Evolutionary conservation across 2,329 filamentous ascomycete species (phyloP).

Genomic region (Penicillium sp.): DNA sequence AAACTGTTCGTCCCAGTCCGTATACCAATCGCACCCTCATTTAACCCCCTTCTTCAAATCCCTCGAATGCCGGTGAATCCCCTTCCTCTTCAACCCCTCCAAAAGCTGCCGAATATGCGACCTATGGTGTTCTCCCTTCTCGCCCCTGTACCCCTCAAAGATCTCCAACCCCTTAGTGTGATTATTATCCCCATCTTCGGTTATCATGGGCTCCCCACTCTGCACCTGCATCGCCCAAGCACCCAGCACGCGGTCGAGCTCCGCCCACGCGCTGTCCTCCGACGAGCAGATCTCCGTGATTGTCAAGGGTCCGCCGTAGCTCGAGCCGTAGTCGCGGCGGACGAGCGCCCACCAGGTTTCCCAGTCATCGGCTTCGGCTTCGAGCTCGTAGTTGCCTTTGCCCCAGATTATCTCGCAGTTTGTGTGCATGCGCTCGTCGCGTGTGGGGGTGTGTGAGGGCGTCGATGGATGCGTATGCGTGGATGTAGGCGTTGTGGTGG

Average conservation of each 20-base stretch:
- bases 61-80: not conserved
- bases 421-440: not conserved
- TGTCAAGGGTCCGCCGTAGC: not conserved
- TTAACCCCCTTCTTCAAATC: not conserved
- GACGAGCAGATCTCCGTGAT: not conserved
- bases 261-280: not conserved
- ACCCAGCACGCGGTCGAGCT: not conserved
- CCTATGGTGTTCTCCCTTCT: not conserved
- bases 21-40: not conserved
- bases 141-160: no score
- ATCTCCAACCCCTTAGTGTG: not conserved
- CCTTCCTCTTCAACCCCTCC: not conserved
- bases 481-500: not conserved
- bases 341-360: not conserved
- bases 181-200: not conserved
- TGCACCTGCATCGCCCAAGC: not conserved
- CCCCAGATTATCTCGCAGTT: not conserved
- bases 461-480: not conserved
- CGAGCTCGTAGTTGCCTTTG: not conserved
- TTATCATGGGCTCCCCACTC: not conserved
- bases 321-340: not conserved
- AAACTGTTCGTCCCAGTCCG: no score
- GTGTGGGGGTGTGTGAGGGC: no score
- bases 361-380: not conserved
- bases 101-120: not conserved